These are phyloP conservation scores for Cyclocybe cylindracea DNA, from an alignment of 768 basidiomycete genomes.

Conservation along the genomic window DNA sequence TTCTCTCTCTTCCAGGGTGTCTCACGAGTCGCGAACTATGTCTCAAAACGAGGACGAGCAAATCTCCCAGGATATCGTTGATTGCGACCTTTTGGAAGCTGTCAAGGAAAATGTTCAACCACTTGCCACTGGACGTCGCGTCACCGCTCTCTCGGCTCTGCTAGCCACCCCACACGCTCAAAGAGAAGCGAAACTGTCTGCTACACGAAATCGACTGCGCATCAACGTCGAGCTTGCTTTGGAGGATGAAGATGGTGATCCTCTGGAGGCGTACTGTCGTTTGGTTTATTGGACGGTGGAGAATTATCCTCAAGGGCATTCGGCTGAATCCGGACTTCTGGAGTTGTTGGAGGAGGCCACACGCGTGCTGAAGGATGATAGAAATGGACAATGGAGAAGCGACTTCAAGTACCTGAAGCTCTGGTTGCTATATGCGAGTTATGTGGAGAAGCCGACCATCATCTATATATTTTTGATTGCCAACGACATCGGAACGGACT, in stretches of 20 bases:
- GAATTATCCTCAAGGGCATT: constrained; percentile 92
- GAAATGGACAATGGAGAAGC: constrained; percentile 70
- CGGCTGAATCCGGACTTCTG: constrained; percentile 85
- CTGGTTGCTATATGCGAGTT: constrained; percentile 92
- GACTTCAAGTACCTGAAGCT: constrained; percentile 90
- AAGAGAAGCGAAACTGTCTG: constrained; percentile 67
- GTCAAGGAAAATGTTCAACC: constrained; percentile 89
- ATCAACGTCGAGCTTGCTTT: constrained; percentile 73
- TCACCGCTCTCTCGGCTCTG: constrained; percentile 73
- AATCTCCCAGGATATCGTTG: constrained; percentile 56
- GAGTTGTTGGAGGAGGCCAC: constrained; percentile 94
- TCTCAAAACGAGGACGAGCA: constrained; percentile 35
- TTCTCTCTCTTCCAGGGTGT: background rate
- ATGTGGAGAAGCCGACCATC: constrained; percentile 86
- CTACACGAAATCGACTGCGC: constrained; percentile 64
- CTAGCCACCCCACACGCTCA: constrained; percentile 77
- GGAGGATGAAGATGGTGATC: constrained; percentile 83
- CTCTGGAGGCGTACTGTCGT: constrained; percentile 82
- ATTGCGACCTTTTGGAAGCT: constrained; percentile 80
- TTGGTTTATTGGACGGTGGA: constrained; percentile 93
- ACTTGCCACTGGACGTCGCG: constrained; percentile 75
- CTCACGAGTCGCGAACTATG: background rate
- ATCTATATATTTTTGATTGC: constrained; percentile 89
- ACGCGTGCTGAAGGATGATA: constrained; percentile 75
- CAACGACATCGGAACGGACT: constrained; percentile 85